Percentiles rank a stretch among this genome's conserved stretches.
phyloP scores from a whole-genome alignment of 768 basidiomycete species.

The Suillus placidus region DNA sequence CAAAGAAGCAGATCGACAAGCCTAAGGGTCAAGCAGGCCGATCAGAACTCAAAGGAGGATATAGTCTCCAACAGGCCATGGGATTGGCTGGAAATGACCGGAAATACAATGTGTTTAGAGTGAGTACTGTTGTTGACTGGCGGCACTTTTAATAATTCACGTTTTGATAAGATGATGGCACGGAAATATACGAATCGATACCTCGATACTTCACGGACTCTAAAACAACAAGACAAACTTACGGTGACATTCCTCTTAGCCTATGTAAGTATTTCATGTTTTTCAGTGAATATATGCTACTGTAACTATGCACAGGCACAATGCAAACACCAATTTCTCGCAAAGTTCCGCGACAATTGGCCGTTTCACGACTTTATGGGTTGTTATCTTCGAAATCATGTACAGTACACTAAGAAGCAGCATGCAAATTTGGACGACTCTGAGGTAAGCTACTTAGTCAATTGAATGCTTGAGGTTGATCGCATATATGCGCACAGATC shows the following conservation, averaged over 20 bases:
- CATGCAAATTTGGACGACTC: background rate
- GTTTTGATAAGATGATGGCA: background rate
- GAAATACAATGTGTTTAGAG: background rate
- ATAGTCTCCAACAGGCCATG: background rate
- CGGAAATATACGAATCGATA: background rate
- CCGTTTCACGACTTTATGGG: background rate
- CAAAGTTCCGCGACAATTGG: background rate
- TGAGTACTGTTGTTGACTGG: background rate
- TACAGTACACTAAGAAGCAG: background rate
- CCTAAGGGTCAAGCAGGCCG: background rate
- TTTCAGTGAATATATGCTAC: background rate
- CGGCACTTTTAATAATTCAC: too few relatives aligned
- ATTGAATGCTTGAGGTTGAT: background rate
- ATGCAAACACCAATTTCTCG: background rate
- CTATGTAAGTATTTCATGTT: background rate
- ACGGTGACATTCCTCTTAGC: background rate
- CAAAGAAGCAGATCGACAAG: background rate
- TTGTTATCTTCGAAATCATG: background rate
- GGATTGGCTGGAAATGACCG: background rate
- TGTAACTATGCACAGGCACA: background rate
- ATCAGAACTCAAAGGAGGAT: background rate
- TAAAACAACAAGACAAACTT: background rate
- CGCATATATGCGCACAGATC: background rate
- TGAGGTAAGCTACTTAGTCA: background rate
- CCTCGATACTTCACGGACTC: background rate